Conservation (phyloP, 139 green algal species). For the Chlamydomonas sphaeroides region DNA sequence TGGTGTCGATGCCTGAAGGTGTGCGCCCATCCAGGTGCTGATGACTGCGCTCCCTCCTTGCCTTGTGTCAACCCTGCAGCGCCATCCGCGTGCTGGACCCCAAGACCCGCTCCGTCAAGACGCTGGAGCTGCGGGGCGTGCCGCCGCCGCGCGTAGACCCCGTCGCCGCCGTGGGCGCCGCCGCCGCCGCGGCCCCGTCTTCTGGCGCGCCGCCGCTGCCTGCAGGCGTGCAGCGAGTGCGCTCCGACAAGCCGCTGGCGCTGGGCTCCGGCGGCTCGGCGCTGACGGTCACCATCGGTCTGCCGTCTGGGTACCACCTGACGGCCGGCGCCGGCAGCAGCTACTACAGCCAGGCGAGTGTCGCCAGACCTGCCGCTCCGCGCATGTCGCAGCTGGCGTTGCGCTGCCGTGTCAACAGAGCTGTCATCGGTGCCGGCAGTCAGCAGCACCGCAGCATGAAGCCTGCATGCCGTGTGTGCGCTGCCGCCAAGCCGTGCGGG, state of each 20-base stretch:
- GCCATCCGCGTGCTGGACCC: slow-evolving; percentile 63
- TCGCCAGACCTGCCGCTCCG: too few species aligned
- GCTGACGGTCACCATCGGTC: slow-evolving; percentile 52
- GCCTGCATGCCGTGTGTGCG: too few species aligned
- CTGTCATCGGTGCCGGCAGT: too few species aligned
- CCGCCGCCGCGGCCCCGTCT: background rate
- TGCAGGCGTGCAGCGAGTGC: slow-evolving; percentile 47
- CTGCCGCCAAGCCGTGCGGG: too few species aligned
- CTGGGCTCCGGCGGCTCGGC: background rate
- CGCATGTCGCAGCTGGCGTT: too few species aligned
- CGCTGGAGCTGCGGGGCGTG: slow-evolving; percentile 64
- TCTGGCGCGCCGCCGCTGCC: slow-evolving; percentile 22
- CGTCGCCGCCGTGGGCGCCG: background rate
- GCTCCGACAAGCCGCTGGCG: slow-evolving; percentile 19
- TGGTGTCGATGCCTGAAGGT: too few species aligned
- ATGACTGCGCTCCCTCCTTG: too few species aligned
- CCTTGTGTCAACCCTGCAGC: too few species aligned
- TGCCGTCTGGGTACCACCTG: slow-evolving; percentile 71
- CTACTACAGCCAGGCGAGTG: slow-evolving; percentile 35
- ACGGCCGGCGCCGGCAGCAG: slow-evolving; percentile 66
- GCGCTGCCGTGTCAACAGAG: too few species aligned
- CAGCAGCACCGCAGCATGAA: too few species aligned
- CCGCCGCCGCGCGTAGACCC: slow-evolving; percentile 61
- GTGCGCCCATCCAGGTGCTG: too few species aligned
- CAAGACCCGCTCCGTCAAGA: slow-evolving; percentile 53